These are phyloP conservation scores for Phytophthora pisi DNA, from an alignment of 352 stramenopile genomes.

Conservation along the genomic window DNA sequence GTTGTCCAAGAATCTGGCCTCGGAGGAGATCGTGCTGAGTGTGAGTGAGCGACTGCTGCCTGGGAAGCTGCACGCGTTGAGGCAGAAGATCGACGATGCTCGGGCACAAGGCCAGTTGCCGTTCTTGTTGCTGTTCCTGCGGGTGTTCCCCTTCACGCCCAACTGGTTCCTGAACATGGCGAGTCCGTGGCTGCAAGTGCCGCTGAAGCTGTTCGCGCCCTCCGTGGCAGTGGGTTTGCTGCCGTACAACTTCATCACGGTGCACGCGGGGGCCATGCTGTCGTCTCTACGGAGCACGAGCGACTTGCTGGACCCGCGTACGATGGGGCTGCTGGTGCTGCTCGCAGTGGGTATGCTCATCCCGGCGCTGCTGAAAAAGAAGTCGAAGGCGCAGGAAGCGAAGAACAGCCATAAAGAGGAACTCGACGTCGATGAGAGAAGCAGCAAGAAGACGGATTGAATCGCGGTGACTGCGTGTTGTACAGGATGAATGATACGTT, in stretches of 20 bases:
- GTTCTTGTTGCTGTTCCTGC: slow-evolving; percentile 75
- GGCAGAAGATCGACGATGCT: slow-evolving; percentile 60
- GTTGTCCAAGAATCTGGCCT: slow-evolving; percentile 67
- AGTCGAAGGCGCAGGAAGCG: slow-evolving; percentile 13
- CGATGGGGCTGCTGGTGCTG: slow-evolving; percentile 62
- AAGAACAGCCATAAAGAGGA: slow-evolving; percentile 1
- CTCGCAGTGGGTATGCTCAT: slow-evolving; percentile 73
- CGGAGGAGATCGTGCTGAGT: slow-evolving; percentile 59
- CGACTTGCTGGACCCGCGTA: slow-evolving; percentile 66
- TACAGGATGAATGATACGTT: slow-evolving; percentile 5
- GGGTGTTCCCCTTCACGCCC: slow-evolving; percentile 83
- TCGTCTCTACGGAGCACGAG: slow-evolving; percentile 68
- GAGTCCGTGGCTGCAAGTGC: slow-evolving; percentile 79
- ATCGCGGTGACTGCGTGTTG: not conserved
- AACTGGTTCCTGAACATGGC: slow-evolving; percentile 89
- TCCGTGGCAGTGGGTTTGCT: slow-evolving; percentile 72
- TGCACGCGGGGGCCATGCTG: slow-evolving; percentile 78
- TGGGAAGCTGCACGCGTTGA: slow-evolving; percentile 58
- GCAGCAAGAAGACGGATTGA: slow-evolving; percentile 37
- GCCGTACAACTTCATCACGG: slow-evolving; percentile 87
- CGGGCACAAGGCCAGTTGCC: slow-evolving; percentile 50
- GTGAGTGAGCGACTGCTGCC: slow-evolving; percentile 67
- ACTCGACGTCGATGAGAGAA: not conserved
- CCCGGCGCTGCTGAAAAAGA: slow-evolving; percentile 64
- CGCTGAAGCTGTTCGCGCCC: slow-evolving; percentile 66